phyloP scores from a whole-genome alignment of 2,329 filamentous ascomycete species.

The Aspergillus aculeatus region DNA sequence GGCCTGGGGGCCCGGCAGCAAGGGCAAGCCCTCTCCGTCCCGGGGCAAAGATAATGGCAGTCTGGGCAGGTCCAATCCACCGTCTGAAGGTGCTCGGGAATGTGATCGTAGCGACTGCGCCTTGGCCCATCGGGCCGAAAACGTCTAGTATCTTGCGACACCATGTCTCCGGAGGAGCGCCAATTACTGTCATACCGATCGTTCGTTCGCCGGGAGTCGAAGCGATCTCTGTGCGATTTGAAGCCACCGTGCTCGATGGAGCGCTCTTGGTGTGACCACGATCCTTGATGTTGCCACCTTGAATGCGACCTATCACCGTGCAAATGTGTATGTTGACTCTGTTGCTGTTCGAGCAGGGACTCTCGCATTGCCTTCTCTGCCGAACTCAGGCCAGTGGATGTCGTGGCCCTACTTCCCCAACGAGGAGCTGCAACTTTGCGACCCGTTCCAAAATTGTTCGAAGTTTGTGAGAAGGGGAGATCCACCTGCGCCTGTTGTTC shows the following conservation, averaged over 20 bases:
- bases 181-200: too few relatives aligned
- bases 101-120: not conserved
- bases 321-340: not conserved
- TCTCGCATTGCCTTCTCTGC: constrained; percentile 34
- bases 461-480: constrained; percentile 30
- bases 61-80: constrained; percentile 31
- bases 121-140: too few relatives aligned
- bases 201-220: too few relatives aligned
- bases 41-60: constrained; percentile 23
- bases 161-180: too few relatives aligned
- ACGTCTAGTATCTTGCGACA: too few relatives aligned
- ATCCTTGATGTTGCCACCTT: not conserved
- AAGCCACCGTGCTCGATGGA: not conserved
- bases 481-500: constrained; percentile 5
- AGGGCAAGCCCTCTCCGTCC: constrained; percentile 25
- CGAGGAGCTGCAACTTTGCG: constrained; percentile 31
- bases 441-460: constrained; percentile 16
- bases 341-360: constrained; percentile 13
- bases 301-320: not conserved
- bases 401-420: constrained; percentile 18
- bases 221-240: not conserved
- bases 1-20: constrained; percentile 29
- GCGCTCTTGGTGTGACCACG: not conserved
- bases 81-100: not conserved
- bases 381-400: constrained; percentile 28